phyloP scores from a whole-genome alignment of 2,329 filamentous ascomycete species.

The Aspergillus awamori region DNA sequence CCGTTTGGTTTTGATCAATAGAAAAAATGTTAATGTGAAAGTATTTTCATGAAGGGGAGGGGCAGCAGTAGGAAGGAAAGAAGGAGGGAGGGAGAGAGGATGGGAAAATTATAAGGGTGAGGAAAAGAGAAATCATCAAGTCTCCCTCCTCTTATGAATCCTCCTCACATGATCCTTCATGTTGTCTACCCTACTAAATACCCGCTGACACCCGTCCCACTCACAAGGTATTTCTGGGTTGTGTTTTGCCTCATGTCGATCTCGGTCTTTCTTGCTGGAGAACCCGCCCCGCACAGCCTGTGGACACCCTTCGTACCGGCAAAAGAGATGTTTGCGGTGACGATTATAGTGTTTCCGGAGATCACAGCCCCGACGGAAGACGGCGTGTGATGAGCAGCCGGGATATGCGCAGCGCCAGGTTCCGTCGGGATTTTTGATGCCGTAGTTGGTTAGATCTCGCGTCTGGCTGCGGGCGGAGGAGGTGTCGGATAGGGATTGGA shows the following conservation, averaged over 20 bases:
- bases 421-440: constrained; percentile 33
- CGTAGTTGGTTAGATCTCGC: constrained; percentile 36
- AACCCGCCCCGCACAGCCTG: constrained; percentile 61
- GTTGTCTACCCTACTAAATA: constrained; percentile 65
- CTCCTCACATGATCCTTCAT: constrained; percentile 57
- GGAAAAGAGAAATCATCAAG: constrained; percentile 8
- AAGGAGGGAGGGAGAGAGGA: not conserved
- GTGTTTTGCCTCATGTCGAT: constrained; percentile 65
- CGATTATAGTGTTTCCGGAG: constrained; percentile 65
- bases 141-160: constrained; percentile 41
- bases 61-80: not conserved
- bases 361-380: constrained; percentile 63
- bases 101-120: not conserved
- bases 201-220: constrained; percentile 59
- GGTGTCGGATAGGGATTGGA: not conserved
- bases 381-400: constrained; percentile 60
- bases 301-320: constrained; percentile 61
- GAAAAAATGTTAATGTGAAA: too few relatives aligned
- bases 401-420: constrained; percentile 63
- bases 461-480: constrained; percentile 4
- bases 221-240: constrained; percentile 63
- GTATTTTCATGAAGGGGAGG: too few relatives aligned
- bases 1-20: too few relatives aligned
- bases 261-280: constrained; percentile 65
- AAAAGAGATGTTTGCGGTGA: constrained; percentile 64